Conservation (phyloP, 768 basidiomycete genomes). For the Suillus bovinus region DNA sequence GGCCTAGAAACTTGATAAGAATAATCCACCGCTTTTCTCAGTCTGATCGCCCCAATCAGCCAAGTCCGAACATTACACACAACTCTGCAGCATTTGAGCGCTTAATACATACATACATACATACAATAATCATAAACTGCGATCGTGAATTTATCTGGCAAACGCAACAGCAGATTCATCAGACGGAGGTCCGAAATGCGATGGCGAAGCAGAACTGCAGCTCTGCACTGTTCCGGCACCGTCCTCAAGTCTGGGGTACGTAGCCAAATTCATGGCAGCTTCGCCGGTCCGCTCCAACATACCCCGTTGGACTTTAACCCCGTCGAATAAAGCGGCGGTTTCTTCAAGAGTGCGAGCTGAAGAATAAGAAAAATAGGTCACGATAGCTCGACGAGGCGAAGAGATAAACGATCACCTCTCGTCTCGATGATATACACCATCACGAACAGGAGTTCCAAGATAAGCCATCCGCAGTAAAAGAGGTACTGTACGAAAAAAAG, state of each 20-base stretch:
- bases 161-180: not conserved
- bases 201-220: not conserved
- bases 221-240: not conserved
- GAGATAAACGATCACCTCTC: constrained; percentile 42
- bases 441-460: constrained; percentile 61
- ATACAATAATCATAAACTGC: not conserved
- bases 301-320: constrained; percentile 39
- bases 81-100: not conserved
- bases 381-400: constrained; percentile 12
- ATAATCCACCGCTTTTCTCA: not conserved
- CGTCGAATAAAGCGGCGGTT: constrained; percentile 71
- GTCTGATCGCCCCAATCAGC: not conserved
- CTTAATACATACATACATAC: not conserved
- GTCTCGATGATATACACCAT: constrained; percentile 60
- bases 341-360: constrained; percentile 68
- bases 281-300: constrained; percentile 51
- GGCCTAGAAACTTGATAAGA: not conserved
- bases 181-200: not conserved
- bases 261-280: constrained; percentile 39
- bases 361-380: constrained; percentile 11
- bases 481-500: constrained; percentile 40
- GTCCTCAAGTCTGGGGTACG: not conserved
- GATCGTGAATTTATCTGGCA: not conserved
- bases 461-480: constrained; percentile 66
- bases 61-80: not conserved